Conservation (phyloP, 768 basidiomycete genomes). For the Dictyophora rubrovolvata region DNA sequence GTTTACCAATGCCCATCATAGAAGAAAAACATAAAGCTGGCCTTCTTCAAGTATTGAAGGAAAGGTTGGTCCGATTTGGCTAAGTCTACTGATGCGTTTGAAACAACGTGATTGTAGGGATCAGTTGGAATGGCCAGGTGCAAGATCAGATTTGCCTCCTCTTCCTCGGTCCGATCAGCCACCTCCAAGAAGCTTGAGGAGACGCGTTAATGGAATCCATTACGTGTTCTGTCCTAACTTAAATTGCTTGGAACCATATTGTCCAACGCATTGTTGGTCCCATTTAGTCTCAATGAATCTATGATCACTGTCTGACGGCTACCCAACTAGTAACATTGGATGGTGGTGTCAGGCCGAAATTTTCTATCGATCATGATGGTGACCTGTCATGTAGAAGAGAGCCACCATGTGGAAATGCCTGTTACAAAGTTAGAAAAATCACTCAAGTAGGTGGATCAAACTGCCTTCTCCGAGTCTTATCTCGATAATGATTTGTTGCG, state of each 20-base stretch:
- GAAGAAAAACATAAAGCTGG: conserved; percentile 20
- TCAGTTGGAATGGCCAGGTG: conserved; percentile 28
- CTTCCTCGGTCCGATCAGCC: conserved; percentile 6
- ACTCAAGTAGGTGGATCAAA: background rate
- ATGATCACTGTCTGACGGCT: background rate
- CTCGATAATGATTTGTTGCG: background rate
- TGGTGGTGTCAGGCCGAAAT: background rate
- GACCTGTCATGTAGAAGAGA: conserved; percentile 16
- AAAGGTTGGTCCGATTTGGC: background rate
- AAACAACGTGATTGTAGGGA: conserved; percentile 22
- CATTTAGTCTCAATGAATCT: conserved; percentile 14
- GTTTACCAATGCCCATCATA: conserved; percentile 33
- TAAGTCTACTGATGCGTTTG: background rate
- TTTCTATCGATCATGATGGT: background rate
- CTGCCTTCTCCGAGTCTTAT: background rate
- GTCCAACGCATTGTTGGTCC: conserved; percentile 37
- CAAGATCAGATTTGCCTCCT: conserved; percentile 23
- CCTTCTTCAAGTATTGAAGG: conserved; percentile 1
- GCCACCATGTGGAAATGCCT: conserved; percentile 22
- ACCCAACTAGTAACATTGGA: background rate
- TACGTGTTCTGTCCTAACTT: conserved; percentile 42
- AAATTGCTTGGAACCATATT: conserved; percentile 42
- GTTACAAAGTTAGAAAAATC: conserved; percentile 9
- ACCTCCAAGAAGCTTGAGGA: conserved; percentile 3
- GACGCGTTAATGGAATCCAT: conserved; percentile 26